These are phyloP conservation scores for Marasmius fiardii DNA, from an alignment of 1,284 basidiomycete species.

Conservation along the genomic window DNA sequence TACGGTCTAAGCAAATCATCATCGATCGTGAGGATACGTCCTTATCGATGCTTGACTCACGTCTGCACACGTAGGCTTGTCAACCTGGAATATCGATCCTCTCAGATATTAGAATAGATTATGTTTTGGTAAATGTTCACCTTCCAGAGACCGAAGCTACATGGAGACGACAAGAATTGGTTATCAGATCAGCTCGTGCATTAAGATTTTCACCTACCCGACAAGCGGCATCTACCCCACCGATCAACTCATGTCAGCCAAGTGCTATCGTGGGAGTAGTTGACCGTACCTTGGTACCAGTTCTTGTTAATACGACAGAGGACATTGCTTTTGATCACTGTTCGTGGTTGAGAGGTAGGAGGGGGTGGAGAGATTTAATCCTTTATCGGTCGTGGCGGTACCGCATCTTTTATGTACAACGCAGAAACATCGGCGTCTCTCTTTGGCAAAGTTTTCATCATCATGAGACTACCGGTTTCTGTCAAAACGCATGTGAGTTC, in stretches of 20 bases:
- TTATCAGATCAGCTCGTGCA: neutral
- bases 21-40: slow-evolving; percentile 8
- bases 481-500: neutral
- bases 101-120: neutral
- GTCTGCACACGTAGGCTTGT: slow-evolving; percentile 54
- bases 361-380: slow-evolving; percentile 8
- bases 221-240: slow-evolving; percentile 53
- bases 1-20: slow-evolving; percentile 41
- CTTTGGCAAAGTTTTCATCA: neutral
- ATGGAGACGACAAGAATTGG: neutral
- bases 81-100: slow-evolving; percentile 40
- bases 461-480: neutral
- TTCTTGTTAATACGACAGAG: slow-evolving; percentile 55
- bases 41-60: slow-evolving; percentile 31
- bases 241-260: slow-evolving; percentile 13
- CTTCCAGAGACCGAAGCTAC: slow-evolving; percentile 73
- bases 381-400: neutral
- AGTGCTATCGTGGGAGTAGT: slow-evolving; percentile 3
- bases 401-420: too few species aligned
- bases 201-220: slow-evolving; percentile 38
- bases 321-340: slow-evolving; percentile 36
- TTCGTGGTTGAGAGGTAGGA: neutral
- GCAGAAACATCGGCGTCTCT: neutral
- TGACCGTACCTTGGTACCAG: slow-evolving; percentile 50
- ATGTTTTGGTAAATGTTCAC: slow-evolving; percentile 25